Base-by-base conservation (phyloP, 352 stramenopile species). In the Globisporangium orthogonon region DNA sequence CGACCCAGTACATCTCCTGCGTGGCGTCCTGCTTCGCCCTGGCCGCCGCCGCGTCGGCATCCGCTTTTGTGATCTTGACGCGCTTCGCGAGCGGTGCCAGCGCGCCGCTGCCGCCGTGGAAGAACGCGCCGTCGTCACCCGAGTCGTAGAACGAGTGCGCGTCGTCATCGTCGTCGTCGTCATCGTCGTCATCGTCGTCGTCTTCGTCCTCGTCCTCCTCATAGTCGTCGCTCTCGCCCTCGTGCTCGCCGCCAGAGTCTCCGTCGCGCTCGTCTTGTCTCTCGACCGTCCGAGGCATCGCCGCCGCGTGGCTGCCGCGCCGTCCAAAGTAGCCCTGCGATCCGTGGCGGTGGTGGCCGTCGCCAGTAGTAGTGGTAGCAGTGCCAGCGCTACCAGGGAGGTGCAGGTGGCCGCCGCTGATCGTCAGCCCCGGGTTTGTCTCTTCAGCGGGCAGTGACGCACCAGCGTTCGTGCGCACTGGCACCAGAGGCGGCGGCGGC, bases 1-100 rank as follows among this genome's bases (percentile, higher is more conserved):
- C 65, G 41, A 74, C 69, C 79, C 79, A 92, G 53, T 88, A 92
- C 49, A 74, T 67, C 52, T 91, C 78, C 7, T 52, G 57, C 28
- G 54, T 72, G 5, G 60, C 44, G 30, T 69, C 59, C 9, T 23
- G 23, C 23, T 43, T 61, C 1, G 51, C 28, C 18, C 63, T 62
- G 23, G 23, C 23, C 23, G 23, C 23, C 23, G 23, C 23, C 37
- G 37, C 56, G 3, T 74, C 56, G 4, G 63, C 56, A 5, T 56
- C 60, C 11, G 69, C 56, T 9, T 55, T 53, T 0, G 65, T 71
- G 5, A 89, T 64, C 31, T 87, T 89, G 18, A 80, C 43, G 4
- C 81, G 78, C 47, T 86, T 87, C 1, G 66, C 35, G 23, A 83
- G 43, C 31, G 68, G 74, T 5, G 61, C 63, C 9, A 83, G 31